phyloP scores from a whole-genome alignment of 2,329 filamentous ascomycete species.

The Penicillium sp. region DNA sequence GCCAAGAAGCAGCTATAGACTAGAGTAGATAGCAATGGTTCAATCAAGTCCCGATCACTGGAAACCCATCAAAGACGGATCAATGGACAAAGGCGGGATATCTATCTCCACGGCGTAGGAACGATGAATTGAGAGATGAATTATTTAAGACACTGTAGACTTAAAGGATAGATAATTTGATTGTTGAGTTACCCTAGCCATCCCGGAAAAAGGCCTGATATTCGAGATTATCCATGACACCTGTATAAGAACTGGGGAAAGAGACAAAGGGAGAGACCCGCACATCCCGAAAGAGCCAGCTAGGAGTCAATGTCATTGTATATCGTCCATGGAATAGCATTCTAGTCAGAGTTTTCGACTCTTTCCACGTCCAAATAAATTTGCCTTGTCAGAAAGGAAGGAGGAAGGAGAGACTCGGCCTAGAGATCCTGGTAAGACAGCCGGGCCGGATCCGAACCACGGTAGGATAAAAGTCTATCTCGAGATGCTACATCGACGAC shows the following conservation, averaged over 20 bases:
- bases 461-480: background rate
- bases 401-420: background rate
- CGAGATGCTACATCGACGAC: background rate
- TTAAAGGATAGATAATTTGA: background rate
- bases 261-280: background rate
- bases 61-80: background rate
- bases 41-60: background rate
- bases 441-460: conserved; percentile 5
- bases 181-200: background rate
- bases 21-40: background rate
- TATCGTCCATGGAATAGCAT: background rate
- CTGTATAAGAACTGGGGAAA: background rate
- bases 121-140: background rate
- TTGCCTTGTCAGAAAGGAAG: background rate
- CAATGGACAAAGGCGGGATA: background rate
- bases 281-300: background rate
- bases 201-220: background rate
- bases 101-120: background rate
- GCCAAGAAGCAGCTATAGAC: background rate
- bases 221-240: background rate
- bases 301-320: background rate
- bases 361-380: background rate
- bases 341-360: too few species aligned
- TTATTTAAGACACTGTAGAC: background rate
- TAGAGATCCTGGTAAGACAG: background rate